Conservation (phyloP, 2,329 filamentous ascomycete species). For the Graphilbum sp. region DNA sequence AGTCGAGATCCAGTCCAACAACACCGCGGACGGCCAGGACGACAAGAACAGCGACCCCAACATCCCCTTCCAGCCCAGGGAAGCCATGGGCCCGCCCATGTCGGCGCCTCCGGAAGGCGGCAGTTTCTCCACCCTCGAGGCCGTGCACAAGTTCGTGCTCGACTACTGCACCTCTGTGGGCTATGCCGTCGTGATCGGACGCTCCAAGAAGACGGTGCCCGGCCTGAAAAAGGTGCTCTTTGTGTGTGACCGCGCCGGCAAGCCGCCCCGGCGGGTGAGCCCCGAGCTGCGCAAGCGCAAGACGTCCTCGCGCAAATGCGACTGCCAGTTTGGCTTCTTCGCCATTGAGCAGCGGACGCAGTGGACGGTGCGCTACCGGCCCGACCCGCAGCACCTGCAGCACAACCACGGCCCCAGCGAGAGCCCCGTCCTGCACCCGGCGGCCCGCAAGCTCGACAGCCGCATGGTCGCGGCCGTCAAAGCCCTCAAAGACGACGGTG, state of each 20-base stretch:
- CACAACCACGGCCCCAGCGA: conserved; percentile 53
- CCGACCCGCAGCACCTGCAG: conserved; percentile 37
- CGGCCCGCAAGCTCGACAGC: conserved; percentile 47
- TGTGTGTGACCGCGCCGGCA: conserved; percentile 49
- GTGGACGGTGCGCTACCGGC: conserved; percentile 50
- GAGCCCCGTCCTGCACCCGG: conserved; percentile 49
- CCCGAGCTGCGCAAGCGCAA: conserved; percentile 48
- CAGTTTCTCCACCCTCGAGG: conserved; percentile 47
- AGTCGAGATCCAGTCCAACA: conserved; percentile 21
- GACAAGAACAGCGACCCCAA: conserved; percentile 14
- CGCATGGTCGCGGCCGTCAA: conserved; percentile 54
- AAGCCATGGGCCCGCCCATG: conserved; percentile 43
- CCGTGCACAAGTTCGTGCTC: conserved; percentile 46
- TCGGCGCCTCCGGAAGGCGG: conserved; percentile 47
- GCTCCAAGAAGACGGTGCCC: conserved; percentile 51
- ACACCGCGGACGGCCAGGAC: conserved; percentile 15
- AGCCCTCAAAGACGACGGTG: conserved; percentile 48
- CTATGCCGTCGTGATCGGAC: conserved; percentile 51
- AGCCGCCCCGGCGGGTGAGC: conserved; percentile 43
- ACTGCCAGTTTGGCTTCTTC: conserved; percentile 55
- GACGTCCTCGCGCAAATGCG: conserved; percentile 52
- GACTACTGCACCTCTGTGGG: conserved; percentile 51
- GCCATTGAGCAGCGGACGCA: conserved; percentile 51
- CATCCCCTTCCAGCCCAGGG: conserved; percentile 32
- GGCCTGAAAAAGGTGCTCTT: conserved; percentile 52